Percentiles rank a stretch among this genome's conserved stretches.
Evolutionary conservation across 1,139 yeast species (phyloP).

Genomic region (Candida sp.): DNA sequence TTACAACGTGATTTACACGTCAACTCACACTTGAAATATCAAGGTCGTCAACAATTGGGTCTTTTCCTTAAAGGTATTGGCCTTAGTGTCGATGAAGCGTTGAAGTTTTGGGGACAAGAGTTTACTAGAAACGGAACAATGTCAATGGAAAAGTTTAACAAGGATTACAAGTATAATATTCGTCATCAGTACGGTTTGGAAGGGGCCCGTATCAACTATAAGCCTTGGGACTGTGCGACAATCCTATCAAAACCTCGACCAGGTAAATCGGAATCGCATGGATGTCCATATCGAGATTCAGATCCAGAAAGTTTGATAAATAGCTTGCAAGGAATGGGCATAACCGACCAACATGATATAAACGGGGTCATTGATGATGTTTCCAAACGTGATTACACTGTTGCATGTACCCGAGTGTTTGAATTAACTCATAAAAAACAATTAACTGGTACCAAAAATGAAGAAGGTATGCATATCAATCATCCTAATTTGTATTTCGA

Average conservation of each 20-base stretch:
- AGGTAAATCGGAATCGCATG: conserved; percentile 71
- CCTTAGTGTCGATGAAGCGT: conserved; percentile 79
- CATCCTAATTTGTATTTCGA: conserved; percentile 92
- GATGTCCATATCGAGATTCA: conserved; percentile 89
- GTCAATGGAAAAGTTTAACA: conserved; percentile 73
- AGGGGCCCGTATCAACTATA: conserved; percentile 83
- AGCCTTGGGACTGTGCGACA: conserved; percentile 81
- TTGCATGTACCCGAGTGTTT: conserved; percentile 88
- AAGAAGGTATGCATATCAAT: conserved; percentile 53
- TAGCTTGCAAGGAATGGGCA: conserved; percentile 64
- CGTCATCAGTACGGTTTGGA: conserved; percentile 90
- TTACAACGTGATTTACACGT: conserved; percentile 59
- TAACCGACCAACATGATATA: conserved; percentile 60
- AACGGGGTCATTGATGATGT: conserved; percentile 65
- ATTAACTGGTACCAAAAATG: conserved; percentile 32
- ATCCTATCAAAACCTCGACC: conserved; percentile 76
- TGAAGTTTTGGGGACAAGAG: conserved; percentile 77
- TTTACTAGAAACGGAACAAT: conserved; percentile 54
- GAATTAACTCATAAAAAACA: conserved; percentile 67
- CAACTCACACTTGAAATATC: conserved; percentile 73
- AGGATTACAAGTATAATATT: conserved; percentile 84
- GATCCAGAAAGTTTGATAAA: conserved; percentile 54
- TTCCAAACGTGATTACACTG: conserved; percentile 64
- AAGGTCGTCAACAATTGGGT: conserved; percentile 83
- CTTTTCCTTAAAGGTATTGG: conserved; percentile 90